phyloP scores from a whole-genome alignment of 2,329 filamentous ascomycete species.

The Dactylella cylindrospora region DNA sequence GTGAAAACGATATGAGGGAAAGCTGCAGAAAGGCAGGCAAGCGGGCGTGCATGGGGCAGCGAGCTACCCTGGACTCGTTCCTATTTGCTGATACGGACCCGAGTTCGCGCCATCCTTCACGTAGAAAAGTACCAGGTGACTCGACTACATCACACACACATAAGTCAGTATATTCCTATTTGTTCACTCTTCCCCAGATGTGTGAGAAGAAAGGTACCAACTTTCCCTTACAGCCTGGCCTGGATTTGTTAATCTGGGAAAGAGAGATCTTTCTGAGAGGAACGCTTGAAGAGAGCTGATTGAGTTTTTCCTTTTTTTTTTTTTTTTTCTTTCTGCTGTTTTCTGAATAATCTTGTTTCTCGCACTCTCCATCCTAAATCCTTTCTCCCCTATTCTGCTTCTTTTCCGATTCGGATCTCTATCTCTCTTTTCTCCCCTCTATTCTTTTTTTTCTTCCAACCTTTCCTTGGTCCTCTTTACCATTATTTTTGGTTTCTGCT shows the following conservation, averaged over 20 bases:
- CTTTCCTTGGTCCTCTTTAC: not conserved
- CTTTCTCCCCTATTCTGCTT: slow-evolving; percentile 5
- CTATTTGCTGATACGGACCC: slow-evolving; percentile 41
- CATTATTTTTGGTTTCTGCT: not conserved
- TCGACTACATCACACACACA: slow-evolving; percentile 35
- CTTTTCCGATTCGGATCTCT: not conserved
- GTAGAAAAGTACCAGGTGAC: slow-evolving; percentile 32
- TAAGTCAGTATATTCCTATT: no score
- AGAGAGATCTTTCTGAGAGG: not conserved
- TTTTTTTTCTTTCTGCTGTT: not conserved
- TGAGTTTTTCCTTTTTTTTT: slow-evolving; percentile 27
- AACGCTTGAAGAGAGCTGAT: slow-evolving; percentile 3
- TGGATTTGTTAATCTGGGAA: not conserved
- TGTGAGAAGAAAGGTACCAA: slow-evolving; percentile 11
- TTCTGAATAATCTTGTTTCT: slow-evolving; percentile 10
- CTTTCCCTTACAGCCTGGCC: no score
- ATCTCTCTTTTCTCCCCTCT: not conserved
- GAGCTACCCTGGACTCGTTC: slow-evolving; percentile 6
- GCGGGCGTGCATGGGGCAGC: no score
- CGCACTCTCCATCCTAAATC: slow-evolving; percentile 1
- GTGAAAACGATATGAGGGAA: no score
- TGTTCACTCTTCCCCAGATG: slow-evolving; percentile 23
- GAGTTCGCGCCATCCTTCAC: slow-evolving; percentile 36
- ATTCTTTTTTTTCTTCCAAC: slow-evolving; percentile 2
- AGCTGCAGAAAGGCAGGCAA: not conserved